Percentiles rank a stretch among this genome's conserved stretches.
Evolutionary conservation across 257 asterid genomes (phyloP).

Genomic region (Salvia splendens): DNA sequence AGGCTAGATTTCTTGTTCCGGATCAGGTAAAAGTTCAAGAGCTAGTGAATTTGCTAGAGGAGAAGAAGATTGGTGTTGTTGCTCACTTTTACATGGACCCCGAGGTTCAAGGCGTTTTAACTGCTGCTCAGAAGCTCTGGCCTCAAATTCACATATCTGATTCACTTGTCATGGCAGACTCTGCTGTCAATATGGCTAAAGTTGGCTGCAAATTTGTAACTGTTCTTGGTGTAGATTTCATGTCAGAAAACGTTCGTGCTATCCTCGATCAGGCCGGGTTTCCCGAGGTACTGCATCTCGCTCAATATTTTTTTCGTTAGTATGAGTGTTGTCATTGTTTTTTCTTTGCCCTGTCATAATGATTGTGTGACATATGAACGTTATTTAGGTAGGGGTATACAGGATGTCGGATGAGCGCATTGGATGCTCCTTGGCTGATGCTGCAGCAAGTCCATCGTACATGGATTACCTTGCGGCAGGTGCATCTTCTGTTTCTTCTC

Average conservation of each 20-base stretch:
- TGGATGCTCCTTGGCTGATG: constrained; percentile 94
- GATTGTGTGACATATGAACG: constrained; percentile 1
- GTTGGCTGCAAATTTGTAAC: constrained; percentile 83
- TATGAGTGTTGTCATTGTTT: neutral
- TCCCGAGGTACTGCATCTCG: constrained; percentile 55
- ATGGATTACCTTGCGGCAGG: constrained; percentile 75
- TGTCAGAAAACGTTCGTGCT: constrained; percentile 98
- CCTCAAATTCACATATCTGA: constrained; percentile 97
- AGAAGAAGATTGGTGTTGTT: constrained; percentile 91
- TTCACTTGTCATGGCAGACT: constrained; percentile 96
- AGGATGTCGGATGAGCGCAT: constrained; percentile 89
- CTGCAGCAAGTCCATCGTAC: constrained; percentile 89
- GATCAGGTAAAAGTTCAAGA: constrained; percentile 64
- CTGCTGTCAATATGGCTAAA: constrained; percentile 94
- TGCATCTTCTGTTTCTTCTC: constrained; percentile 70
- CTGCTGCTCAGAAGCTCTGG: constrained; percentile 95
- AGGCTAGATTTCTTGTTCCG: constrained; percentile 90
- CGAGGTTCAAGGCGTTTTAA: constrained; percentile 95
- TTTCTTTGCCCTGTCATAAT: neutral
- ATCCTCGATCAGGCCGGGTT: constrained; percentile 97
- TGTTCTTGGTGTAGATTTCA: constrained; percentile 95
- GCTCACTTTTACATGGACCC: constrained; percentile 99
- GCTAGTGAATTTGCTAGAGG: constrained; percentile 75
- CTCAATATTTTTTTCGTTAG: neutral
- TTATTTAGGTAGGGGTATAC: constrained; percentile 83